A percentile compares a stretch with the other conserved stretches of the same genome.
phyloP scores from a whole-genome alignment of 495 filamentous ascomycete genomes.

The Talaromyces adpressus region DNA sequence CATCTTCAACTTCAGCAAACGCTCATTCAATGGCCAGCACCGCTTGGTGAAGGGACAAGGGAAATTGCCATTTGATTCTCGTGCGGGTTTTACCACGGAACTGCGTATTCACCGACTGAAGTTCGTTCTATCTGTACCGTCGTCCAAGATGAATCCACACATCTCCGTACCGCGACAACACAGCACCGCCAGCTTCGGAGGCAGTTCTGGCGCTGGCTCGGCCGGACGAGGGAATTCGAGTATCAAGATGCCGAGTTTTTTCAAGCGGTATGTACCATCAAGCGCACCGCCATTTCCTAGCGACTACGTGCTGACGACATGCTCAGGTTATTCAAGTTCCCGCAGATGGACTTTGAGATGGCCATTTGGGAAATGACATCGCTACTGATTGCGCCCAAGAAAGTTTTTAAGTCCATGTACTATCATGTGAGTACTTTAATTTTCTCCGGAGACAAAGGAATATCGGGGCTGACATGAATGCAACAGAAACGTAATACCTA shows the following conservation, averaged over 20 bases:
- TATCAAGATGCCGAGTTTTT: slow-evolving; percentile 49
- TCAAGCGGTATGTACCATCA: slow-evolving; percentile 35
- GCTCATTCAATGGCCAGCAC: not conserved
- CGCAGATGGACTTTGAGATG: slow-evolving; percentile 68
- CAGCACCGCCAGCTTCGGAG: slow-evolving; percentile 47
- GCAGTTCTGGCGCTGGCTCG: slow-evolving; percentile 18
- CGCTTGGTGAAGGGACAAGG: not conserved
- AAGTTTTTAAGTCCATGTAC: slow-evolving; percentile 70
- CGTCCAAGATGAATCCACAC: slow-evolving; percentile 49
- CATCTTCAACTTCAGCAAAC: not conserved
- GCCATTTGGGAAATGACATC: slow-evolving; percentile 76
- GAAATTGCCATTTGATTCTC: not conserved
- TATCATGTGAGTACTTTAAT: slow-evolving; percentile 51
- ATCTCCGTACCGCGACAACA: slow-evolving; percentile 56
- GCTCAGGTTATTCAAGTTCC: slow-evolving; percentile 55
- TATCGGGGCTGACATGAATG: not conserved
- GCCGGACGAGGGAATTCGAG: slow-evolving; percentile 31
- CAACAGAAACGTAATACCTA: slow-evolving; percentile 3
- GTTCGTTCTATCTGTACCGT: not conserved
- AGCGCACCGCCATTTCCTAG: too few relatives aligned
- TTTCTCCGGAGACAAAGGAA: not conserved
- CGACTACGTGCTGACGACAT: not conserved
- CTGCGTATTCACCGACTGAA: not conserved
- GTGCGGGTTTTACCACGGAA: not conserved
- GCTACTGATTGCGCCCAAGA: slow-evolving; percentile 67